A percentile compares a stretch with the other conserved stretches of the same genome.
phyloP scores from a whole-genome alignment of 345 rosid species.

The Murraya koenigii region DNA sequence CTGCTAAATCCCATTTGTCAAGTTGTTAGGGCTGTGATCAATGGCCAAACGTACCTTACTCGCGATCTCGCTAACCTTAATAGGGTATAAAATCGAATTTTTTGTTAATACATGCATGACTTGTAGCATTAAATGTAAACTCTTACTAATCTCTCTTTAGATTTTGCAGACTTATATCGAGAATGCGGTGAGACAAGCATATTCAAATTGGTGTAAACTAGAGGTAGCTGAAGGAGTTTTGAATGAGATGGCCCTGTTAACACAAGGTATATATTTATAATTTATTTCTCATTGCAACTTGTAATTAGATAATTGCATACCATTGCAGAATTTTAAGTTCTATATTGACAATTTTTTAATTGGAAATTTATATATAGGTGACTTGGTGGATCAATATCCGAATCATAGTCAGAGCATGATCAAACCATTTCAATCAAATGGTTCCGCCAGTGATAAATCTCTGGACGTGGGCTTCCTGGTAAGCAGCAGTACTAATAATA shows the following conservation, averaged over 20 bases:
- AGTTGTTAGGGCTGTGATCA: constrained; percentile 40
- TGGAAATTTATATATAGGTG: constrained; percentile 26
- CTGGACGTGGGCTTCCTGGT: constrained; percentile 22
- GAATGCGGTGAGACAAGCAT: constrained; percentile 55
- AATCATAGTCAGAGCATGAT: constrained; percentile 27
- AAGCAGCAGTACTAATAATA: background rate
- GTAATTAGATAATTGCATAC: no score
- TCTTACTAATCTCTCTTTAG: background rate
- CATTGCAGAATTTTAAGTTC: background rate
- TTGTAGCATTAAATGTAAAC: background rate
- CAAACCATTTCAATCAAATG: constrained; percentile 32
- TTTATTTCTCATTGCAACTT: background rate
- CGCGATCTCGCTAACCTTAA: constrained; percentile 28
- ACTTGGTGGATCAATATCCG: constrained; percentile 38
- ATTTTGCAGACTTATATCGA: constrained; percentile 42
- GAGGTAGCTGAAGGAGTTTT: constrained; percentile 43
- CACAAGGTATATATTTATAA: constrained; percentile 43
- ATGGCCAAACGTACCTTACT: constrained; percentile 38
- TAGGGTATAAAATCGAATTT: constrained; percentile 37
- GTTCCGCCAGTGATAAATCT: constrained; percentile 14
- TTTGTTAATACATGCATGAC: no score
- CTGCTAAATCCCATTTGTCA: constrained; percentile 72
- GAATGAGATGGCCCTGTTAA: constrained; percentile 43
- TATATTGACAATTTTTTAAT: background rate
- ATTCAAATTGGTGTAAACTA: constrained; percentile 47